A percentile compares a stretch with the other conserved stretches of the same genome.
phyloP scores from a whole-genome alignment of 176 grass and related monocot species.

The Rhynchospora tenuis region DNA sequence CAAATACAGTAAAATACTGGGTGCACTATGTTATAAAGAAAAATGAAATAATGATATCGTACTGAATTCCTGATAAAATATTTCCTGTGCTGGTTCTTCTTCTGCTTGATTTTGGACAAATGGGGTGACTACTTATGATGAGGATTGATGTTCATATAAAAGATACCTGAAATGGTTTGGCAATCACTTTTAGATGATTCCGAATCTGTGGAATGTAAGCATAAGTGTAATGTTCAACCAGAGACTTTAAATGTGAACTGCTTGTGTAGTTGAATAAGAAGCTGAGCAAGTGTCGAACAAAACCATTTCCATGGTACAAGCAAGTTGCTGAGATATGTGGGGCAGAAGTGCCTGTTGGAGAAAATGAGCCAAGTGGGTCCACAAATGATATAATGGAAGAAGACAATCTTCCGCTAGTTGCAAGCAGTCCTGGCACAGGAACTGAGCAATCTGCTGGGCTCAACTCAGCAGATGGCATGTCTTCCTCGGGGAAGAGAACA shows the following conservation, averaged over 20 bases:
- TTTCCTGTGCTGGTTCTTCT: neutral
- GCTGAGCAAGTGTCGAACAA: slow-evolving; percentile 6
- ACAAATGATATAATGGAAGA: neutral
- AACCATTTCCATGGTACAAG: slow-evolving; percentile 1
- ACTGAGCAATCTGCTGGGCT: neutral
- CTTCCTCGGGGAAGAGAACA: slow-evolving; percentile 10
- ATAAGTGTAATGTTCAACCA: neutral
- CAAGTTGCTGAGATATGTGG: slow-evolving; percentile 12
- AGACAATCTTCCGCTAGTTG: neutral
- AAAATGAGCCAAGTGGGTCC: neutral
- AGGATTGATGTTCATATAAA: neutral
- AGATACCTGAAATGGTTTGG: neutral
- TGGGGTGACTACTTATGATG: no score
- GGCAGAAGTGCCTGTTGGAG: neutral
- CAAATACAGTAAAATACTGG: neutral
- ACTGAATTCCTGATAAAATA: neutral
- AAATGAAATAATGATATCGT: neutral
- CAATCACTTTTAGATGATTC: neutral
- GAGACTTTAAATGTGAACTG: neutral
- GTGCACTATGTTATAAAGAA: neutral
- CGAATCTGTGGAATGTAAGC: neutral
- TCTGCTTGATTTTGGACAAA: neutral
- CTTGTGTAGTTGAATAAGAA: neutral
- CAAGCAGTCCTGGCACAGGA: neutral
- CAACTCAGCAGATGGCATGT: neutral